These are phyloP conservation scores for Scutellaria minor DNA, from an alignment of 257 asterid genomes.

Conservation along the genomic window DNA sequence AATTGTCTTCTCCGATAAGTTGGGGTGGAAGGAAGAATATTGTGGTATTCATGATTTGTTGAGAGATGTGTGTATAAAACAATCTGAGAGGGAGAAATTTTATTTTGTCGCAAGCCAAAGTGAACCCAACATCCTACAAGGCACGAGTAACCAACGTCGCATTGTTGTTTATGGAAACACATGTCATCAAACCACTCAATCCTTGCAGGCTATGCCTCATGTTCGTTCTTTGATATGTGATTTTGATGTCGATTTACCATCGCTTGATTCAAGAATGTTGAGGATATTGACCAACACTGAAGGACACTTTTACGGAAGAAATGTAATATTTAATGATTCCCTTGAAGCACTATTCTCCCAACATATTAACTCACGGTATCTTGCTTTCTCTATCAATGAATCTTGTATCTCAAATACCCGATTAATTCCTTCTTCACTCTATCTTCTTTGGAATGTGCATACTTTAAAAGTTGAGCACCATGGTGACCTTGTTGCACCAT, in stretches of 20 bases:
- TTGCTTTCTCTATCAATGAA: not conserved
- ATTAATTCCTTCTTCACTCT: slow-evolving; percentile 14
- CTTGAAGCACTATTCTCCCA: not conserved
- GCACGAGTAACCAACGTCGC: not conserved
- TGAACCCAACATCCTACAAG: too few species aligned
- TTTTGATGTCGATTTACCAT: not conserved
- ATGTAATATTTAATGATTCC: not conserved
- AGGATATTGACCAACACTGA: not conserved
- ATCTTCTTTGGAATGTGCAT: slow-evolving; percentile 18
- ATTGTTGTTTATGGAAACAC: not conserved
- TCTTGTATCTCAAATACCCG: not conserved
- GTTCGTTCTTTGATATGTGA: slow-evolving; percentile 4
- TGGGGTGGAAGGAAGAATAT: too few species aligned
- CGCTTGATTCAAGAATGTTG: not conserved
- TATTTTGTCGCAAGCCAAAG: too few species aligned
- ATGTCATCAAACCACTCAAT: not conserved
- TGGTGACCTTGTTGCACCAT: not conserved
- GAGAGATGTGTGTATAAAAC: too few species aligned
- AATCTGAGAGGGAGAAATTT: too few species aligned
- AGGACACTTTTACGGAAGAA: too few species aligned
- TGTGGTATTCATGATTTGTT: too few species aligned
- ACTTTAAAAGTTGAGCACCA: not conserved
- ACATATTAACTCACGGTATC: slow-evolving; percentile 19
- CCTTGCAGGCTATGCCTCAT: not conserved
- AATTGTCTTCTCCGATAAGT: too few species aligned